Evolutionary conservation across 2,329 filamentous ascomycete species (phyloP), one percentile per base, ranked within the genome.

Genomic region (Acephala macrosclerotiorum): DNA sequence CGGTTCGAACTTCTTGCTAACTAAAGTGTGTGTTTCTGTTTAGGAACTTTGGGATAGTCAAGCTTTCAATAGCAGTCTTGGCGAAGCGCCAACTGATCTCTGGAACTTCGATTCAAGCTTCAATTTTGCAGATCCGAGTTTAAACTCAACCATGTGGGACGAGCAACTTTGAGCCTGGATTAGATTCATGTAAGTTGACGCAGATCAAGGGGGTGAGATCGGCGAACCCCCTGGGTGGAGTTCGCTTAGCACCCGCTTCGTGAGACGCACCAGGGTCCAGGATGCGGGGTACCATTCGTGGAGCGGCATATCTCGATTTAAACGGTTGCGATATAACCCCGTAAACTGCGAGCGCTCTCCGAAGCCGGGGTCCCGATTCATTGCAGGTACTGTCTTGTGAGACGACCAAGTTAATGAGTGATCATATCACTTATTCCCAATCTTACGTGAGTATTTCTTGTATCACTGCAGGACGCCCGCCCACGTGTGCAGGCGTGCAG

Each of bases 1-100:
- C 57, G 22, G 3, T 42, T 25, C 4, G 16, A n/a, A 2, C 2
- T 20, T 5, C 16, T 29, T 26, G 22, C 35, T 26, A n/a, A 58
- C 33, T 6, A 47, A 26, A 42, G 9, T 33, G 29, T 33, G 29
- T 33, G 29, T 38, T 53, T 11, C 3, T 49, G 25, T 38, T 18
- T 55, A 71, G 70, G 68, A 70, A 47, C 29, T 69, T 3, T 72
- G 68, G 67, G 68, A 72, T 61, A 67, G 53, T 9, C 65, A 66
- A 29, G 64, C 68, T 38, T 58, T 62, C 29, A 66, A 66, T 53
- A 66, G 49, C 33, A 60, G 55, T 36, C 53, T 63, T 25, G 42
- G 36, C 14, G 60, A 58, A 16, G 63, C 59, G 2, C 58, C 64
- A n/a, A 63, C 64, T 18, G 64, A 68, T 18, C 18, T 62, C 6